These are phyloP conservation scores for Colletotrichum australisinense DNA, from an alignment of 2,329 filamentous ascomycete genomes.

Conservation along the genomic window DNA sequence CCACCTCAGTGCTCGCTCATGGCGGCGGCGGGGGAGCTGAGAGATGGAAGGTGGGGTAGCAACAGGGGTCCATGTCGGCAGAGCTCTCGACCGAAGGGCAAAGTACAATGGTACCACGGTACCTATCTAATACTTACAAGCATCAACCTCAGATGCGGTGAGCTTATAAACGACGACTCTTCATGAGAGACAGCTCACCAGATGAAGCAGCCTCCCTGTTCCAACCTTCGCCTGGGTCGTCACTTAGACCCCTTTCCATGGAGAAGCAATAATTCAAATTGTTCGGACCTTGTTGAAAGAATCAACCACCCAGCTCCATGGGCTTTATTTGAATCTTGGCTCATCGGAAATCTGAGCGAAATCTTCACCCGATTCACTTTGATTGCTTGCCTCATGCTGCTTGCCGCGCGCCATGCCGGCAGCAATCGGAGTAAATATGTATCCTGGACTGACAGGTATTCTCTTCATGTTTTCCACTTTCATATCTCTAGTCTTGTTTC, in stretches of 20 bases:
- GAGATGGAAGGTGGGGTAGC: conserved; percentile 7
- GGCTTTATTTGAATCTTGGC: too few relatives aligned
- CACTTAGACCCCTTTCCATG: too few relatives aligned
- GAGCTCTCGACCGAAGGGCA: neutral
- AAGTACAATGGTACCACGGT: too few relatives aligned
- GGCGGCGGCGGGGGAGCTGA: neutral
- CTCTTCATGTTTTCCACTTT: neutral
- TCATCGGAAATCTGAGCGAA: too few relatives aligned
- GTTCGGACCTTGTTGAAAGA: too few relatives aligned
- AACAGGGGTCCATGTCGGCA: conserved; percentile 9
- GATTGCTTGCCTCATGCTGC: neutral
- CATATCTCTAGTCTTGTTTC: neutral
- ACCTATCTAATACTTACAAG: neutral
- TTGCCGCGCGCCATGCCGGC: neutral
- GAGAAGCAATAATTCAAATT: too few relatives aligned
- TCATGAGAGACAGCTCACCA: too few relatives aligned
- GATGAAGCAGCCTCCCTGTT: too few relatives aligned
- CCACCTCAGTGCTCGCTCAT: neutral
- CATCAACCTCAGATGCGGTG: neutral
- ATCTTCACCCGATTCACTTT: neutral
- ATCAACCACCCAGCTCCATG: too few relatives aligned
- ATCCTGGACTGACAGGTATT: neutral
- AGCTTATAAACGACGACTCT: neutral
- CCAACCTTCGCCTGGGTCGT: too few relatives aligned
- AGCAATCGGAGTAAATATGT: neutral